A percentile compares a stretch with the other conserved stretches of the same genome.
phyloP scores from a whole-genome alignment of 2,329 filamentous ascomycete species.

The Ophioceras dolichostomum region DNA sequence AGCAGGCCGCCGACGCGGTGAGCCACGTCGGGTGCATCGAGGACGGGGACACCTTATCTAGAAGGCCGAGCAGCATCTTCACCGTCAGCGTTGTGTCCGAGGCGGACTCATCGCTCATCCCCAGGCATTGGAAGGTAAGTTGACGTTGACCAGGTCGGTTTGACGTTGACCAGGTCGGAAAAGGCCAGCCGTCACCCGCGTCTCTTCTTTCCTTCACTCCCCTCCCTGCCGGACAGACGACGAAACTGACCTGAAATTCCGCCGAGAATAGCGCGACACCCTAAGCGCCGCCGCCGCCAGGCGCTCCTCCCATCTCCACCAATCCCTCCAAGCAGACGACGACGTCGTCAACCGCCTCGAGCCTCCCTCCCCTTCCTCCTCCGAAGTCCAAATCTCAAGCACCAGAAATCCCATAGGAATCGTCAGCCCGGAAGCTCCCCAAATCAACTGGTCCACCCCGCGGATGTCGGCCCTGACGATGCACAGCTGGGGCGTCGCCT shows the following conservation, averaged over 20 bases:
- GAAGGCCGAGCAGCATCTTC: neutral
- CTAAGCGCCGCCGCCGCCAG: neutral
- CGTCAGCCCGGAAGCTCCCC: neutral
- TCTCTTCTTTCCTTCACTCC: neutral
- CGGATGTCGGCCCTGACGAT: neutral
- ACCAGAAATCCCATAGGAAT: too few relatives aligned
- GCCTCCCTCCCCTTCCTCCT: neutral
- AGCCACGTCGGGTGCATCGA: constrained; percentile 1
- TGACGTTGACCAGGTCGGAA: neutral
- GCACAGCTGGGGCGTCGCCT: neutral
- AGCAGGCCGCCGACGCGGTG: neutral
- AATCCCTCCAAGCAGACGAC: neutral
- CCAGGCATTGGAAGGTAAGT: neutral
- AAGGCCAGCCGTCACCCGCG: too few relatives aligned
- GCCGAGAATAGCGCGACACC: neutral
- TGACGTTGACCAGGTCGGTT: too few relatives aligned
- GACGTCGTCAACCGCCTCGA: neutral
- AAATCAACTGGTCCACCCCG: constrained; percentile 1
- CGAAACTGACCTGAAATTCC: neutral
- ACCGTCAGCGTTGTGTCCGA: neutral
- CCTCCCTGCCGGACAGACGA: neutral
- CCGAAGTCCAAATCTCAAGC: too few relatives aligned
- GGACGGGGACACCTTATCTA: neutral
- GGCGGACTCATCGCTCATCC: neutral
- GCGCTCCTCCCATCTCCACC: neutral